phyloP scores from a whole-genome alignment of 495 filamentous ascomycete species.

The Bryoglossum gracile region DNA sequence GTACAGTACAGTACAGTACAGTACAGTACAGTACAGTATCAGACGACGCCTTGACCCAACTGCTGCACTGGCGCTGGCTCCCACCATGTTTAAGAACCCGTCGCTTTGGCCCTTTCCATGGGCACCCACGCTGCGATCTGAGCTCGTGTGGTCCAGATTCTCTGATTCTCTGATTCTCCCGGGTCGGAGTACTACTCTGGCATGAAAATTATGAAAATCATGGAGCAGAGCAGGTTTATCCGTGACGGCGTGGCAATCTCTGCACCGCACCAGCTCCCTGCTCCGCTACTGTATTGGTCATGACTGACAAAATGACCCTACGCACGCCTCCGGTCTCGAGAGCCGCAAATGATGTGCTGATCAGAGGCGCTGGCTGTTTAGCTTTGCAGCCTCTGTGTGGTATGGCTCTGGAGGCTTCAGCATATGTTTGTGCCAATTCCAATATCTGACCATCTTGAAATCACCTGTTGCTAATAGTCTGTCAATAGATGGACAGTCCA shows the following conservation, averaged over 20 bases:
- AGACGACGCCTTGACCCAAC: constrained; percentile 9
- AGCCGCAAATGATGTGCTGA: constrained; percentile 2
- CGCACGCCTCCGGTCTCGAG: constrained; percentile 5
- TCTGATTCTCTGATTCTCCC: too few species aligned
- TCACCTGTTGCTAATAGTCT: too few species aligned
- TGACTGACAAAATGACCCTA: too few species aligned
- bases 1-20: not conserved
- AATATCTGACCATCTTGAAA: too few species aligned
- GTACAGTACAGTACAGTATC: not conserved
- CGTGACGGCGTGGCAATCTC: constrained; percentile 3
- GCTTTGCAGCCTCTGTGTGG: too few species aligned
- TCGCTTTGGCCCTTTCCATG: constrained; percentile 12
- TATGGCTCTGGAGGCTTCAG: not conserved
- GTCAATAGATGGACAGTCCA: too few species aligned
- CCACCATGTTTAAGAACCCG: constrained; percentile 13
- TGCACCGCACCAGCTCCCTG: too few species aligned
- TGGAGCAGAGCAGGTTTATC: too few species aligned
- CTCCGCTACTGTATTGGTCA: too few species aligned
- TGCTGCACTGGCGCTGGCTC: constrained; percentile 2
- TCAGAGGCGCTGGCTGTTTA: not conserved
- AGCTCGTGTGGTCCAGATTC: not conserved
- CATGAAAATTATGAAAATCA: too few species aligned
- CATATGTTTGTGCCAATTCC: not conserved
- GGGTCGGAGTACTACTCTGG: too few species aligned
- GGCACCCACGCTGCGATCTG: not conserved